These are phyloP conservation scores for Climacium dendroides DNA, from an alignment of 225 moss, liverwort and hornwort genomes.

Conservation along the genomic window DNA sequence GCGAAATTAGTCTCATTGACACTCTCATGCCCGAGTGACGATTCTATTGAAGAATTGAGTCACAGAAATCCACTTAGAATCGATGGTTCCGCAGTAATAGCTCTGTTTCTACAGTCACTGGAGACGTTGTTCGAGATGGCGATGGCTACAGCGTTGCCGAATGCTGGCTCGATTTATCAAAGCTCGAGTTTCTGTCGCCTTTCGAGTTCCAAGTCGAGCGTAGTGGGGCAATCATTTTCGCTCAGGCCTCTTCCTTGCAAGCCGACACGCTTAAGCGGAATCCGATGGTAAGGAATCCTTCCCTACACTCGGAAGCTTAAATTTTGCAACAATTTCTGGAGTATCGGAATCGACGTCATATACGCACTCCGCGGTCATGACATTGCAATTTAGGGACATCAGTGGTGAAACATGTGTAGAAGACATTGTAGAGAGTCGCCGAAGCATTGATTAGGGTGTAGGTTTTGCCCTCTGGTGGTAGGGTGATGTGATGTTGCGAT, in stretches of 20 bases:
- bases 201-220: constrained; percentile 4
- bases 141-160: constrained; percentile 11
- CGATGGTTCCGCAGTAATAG: neutral
- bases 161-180: constrained; percentile 1
- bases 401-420: neutral
- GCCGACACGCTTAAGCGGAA: neutral
- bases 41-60: neutral
- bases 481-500: neutral
- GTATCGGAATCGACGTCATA: neutral
- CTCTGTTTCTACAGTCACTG: neutral
- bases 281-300: constrained; percentile 11
- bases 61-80: neutral
- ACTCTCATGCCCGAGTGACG: neutral
- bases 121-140: neutral
- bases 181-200: neutral
- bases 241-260: neutral
- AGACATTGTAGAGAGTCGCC: neutral
- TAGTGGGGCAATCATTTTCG: neutral
- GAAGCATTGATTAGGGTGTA: neutral
- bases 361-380: neutral
- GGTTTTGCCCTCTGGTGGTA: neutral
- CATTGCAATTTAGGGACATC: neutral
- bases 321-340: neutral
- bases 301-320: neutral
- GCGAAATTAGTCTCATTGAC: neutral